Base-by-base conservation (phyloP, 192 early-diverging fungal species). In the Obelidium mucronatum region DNA sequence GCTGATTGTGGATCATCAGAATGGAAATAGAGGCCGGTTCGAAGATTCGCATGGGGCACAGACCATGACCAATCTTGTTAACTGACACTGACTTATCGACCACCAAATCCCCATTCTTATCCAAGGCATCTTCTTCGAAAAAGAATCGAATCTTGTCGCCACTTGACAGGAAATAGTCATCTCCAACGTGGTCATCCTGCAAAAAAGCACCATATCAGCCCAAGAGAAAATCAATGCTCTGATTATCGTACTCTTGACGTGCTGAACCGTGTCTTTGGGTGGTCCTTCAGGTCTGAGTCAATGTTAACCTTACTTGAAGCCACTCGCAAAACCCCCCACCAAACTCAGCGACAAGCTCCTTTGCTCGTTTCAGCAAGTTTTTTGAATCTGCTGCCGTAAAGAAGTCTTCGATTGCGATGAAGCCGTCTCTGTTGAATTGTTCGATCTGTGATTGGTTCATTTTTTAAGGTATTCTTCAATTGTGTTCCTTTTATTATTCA, bases 31-130 rank as follows among this genome's bases (percentile, higher is more conserved):
- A 63, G 24, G 40, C 26, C n/a, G 19, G 61, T 68, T 19, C 19
- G 28, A 28, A 62, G 35, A 48, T 40, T 1, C 17, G 44, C 5
- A 28, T 22, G 30, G 40, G 28, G 31, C 11, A 52, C 64, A 22
- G 79, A 89, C 92, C 94, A 75, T 97, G 95, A 0, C 94, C 94
- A 77, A 96, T 94, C 75, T 97, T 97, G 83, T 97, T 96, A 74
- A 97, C 90, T 15, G 94, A 89, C 1, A 79, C 67, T 8, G 80
- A 74, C 63, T 93, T 91, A 5, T 86, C 22, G 19, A 90, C 89
- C 2, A 79, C 76, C 34, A 97, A 73, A 22, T 87, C 78, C 15
- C 92, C 93, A 28, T 89, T 74, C 8, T 73, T 74, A 55, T 91
- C 90, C 77, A 95, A 86, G 0, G 96, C 95, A 48, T 85, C 92